Conservation (phyloP, 352 stramenopile genomes). For the Globisporangium uncinulatum region DNA sequence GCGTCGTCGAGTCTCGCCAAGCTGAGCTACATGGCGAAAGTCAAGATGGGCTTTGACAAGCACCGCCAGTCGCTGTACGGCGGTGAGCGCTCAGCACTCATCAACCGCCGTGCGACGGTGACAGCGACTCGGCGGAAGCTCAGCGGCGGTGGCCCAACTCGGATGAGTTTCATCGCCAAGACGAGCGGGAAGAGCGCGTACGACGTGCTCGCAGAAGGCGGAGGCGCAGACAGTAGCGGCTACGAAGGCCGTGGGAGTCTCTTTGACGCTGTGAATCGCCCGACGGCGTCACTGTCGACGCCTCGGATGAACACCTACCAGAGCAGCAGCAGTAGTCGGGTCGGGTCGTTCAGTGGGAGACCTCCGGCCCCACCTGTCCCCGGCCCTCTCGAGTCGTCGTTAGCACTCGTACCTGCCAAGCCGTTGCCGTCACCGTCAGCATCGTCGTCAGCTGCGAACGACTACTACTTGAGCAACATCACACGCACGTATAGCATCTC, state of each 20-base stretch:
- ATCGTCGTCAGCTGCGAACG: constrained; percentile 6
- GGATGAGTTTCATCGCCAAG: constrained; percentile 14
- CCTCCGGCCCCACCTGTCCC: not conserved
- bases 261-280: constrained; percentile 8
- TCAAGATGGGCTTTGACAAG: constrained; percentile 16
- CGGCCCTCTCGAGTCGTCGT: too few species aligned
- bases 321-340: constrained; percentile 3
- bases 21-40: constrained; percentile 17
- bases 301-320: constrained; percentile 1
- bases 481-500: constrained; percentile 12
- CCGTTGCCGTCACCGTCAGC: not conserved
- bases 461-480: constrained; percentile 17
- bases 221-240: constrained; percentile 1
- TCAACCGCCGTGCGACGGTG: constrained; percentile 17
- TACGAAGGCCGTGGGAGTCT: constrained; percentile 12
- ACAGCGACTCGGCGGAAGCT: constrained; percentile 9
- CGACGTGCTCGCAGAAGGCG: constrained; percentile 13
- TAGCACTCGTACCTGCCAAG: not conserved
- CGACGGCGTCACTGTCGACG: constrained; percentile 3
- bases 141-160: constrained; percentile 10
- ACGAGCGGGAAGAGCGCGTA: constrained; percentile 17
- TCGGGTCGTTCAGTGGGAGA: not conserved
- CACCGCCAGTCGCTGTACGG: constrained; percentile 18
- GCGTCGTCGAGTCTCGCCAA: constrained; percentile 22
- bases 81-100: constrained; percentile 10